Conservation (phyloP, 768 basidiomycete genomes). For the Hygrophoropsis aurantiaca region DNA sequence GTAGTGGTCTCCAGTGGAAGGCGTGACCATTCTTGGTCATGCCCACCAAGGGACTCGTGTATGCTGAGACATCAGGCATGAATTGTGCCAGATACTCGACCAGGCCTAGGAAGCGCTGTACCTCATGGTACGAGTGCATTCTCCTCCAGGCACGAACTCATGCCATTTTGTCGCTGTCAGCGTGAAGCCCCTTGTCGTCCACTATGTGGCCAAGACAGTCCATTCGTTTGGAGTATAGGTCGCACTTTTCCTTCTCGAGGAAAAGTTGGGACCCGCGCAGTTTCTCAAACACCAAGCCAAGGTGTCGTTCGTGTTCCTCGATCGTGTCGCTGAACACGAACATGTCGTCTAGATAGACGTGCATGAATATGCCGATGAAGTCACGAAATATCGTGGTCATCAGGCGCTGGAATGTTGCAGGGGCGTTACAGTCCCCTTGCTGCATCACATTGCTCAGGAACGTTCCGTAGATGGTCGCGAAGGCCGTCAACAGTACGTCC, state of each 20-base stretch:
- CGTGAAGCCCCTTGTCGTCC: constrained; percentile 26
- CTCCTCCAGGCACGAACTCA: constrained; percentile 22
- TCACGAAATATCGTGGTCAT: constrained; percentile 10
- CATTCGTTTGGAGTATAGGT: constrained; percentile 19
- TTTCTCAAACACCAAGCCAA: constrained; percentile 19
- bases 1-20: constrained; percentile 27
- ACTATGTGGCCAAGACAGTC: constrained; percentile 31
- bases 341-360: constrained; percentile 16
- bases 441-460: too few relatives aligned
- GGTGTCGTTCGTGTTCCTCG: constrained; percentile 26
- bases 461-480: constrained; percentile 24
- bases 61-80: constrained; percentile 8
- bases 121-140: constrained; percentile 20
- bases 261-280: constrained; percentile 21
- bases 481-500: constrained; percentile 27
- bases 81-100: constrained; percentile 14
- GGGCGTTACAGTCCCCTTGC: too few relatives aligned
- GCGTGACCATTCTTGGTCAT: constrained; percentile 25
- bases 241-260: constrained; percentile 21
- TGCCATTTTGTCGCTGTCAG: constrained; percentile 29
- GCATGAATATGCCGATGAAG: constrained; percentile 10
- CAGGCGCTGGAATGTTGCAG: too few relatives aligned
- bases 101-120: constrained; percentile 17
- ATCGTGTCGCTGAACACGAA: constrained; percentile 14
- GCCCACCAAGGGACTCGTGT: constrained; percentile 24